Base-by-base conservation (phyloP, 331 rosid genomes). In the Prunus yedoensis region DNA sequence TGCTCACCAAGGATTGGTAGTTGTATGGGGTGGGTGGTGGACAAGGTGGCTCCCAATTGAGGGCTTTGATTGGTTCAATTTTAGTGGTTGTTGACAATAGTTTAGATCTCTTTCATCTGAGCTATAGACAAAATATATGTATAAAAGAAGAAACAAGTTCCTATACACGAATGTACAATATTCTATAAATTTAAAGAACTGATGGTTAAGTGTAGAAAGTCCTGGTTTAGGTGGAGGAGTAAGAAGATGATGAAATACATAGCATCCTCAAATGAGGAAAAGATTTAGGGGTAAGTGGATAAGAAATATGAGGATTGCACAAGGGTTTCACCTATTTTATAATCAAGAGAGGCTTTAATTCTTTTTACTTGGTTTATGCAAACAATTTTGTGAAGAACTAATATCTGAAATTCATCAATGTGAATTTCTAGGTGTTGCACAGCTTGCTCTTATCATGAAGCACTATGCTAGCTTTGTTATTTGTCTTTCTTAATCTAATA, bases 401-500 rank as follows among this genome's bases (percentile, higher is more conserved):
- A 63, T 38, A 16, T 41, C 20, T 3, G 2, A 45, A 66, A 20
- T 45, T 43, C 1, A 3, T 25, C 20, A 53, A 35, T 27, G 4
- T 21, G 71, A 21, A 8, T 16, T 45, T 5, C 54, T 66, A 20
- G 71, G 16, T 66, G 53, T 27, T 45, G 32, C 54, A 66, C n/a
- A 1, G 15, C 10, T 2, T 61, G 43, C 66, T 25, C 10, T 27
- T 21, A 21, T 21, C 13, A 3, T 25, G 52, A 71, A 54, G 52
- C 21, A 20, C 23, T 57, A 4, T 62, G 74, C 63, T 50, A n/a
- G 66, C 43, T 17, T 70, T 51, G 66, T 81, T 65, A 15, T 13
- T 70, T 3, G 57, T 84, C 58, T 70, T 27, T 63, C 21, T 54
- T 45, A 47, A 67, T 62, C 50, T 76, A 71, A 68, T 71, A 16